Conservation (phyloP, 2,329 filamentous ascomycete genomes). For the Epichloe festucae region DNA sequence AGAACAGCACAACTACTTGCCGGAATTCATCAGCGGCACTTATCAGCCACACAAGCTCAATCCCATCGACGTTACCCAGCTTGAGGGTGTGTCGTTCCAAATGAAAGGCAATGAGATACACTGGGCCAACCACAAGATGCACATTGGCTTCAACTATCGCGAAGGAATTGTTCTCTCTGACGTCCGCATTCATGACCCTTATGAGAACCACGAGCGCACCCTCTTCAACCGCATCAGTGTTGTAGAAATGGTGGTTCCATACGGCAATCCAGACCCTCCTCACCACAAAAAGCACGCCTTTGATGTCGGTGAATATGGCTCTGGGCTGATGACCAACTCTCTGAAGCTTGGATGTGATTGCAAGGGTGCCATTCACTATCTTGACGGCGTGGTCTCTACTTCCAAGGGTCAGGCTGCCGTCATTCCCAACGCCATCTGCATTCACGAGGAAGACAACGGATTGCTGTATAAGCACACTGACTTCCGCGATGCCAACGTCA, state of each 20-base stretch:
- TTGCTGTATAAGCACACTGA: conserved; percentile 55
- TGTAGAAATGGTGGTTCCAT: conserved; percentile 60
- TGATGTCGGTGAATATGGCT: conserved; percentile 55
- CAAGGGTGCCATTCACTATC: conserved; percentile 42
- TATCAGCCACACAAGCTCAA: conserved; percentile 24
- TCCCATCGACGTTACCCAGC: conserved; percentile 27
- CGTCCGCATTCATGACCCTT: conserved; percentile 46
- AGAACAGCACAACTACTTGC: conserved; percentile 25
- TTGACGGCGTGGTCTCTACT: conserved; percentile 24
- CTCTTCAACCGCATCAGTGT: conserved; percentile 56
- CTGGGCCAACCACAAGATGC: conserved; percentile 57
- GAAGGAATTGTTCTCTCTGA: conserved; percentile 62
- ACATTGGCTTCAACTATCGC: conserved; percentile 59
- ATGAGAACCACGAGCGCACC: conserved; percentile 31
- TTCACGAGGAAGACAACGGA: conserved; percentile 32
- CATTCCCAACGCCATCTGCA: conserved; percentile 41
- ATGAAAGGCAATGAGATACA: conserved; percentile 35
- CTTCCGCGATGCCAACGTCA: conserved; percentile 41
- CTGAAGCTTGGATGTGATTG: conserved; percentile 49
- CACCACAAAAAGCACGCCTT: conserved; percentile 61
- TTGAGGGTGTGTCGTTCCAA: conserved; percentile 27
- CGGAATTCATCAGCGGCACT: conserved; percentile 20
- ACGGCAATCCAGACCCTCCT: conserved; percentile 49
- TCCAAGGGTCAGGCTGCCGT: conserved; percentile 44
- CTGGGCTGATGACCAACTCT: conserved; percentile 53